A percentile compares a stretch with the other conserved stretches of the same genome.
Conservation (phyloP, 2,329 filamentous ascomycete genomes). For the Aspergillus intermedius region DNA sequence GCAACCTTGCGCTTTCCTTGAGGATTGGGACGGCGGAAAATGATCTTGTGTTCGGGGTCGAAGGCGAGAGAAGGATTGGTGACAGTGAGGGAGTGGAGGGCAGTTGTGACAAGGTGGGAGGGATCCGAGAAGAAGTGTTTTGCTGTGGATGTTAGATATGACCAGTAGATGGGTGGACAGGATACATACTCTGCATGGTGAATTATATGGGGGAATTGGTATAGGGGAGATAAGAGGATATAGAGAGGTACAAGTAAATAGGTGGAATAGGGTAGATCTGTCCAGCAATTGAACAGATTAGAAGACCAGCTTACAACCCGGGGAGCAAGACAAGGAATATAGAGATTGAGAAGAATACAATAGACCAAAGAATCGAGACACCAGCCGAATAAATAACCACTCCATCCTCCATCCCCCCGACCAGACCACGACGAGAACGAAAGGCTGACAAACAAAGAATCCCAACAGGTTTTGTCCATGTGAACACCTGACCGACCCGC, state of each 20-base stretch:
- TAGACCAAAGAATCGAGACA: neutral
- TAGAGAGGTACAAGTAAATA: neutral
- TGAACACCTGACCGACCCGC: neutral
- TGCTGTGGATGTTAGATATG: slow-evolving; percentile 19
- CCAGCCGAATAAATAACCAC: neutral
- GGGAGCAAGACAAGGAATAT: neutral
- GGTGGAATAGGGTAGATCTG: neutral
- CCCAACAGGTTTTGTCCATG: slow-evolving; percentile 1
- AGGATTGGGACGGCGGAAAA: slow-evolving; percentile 63
- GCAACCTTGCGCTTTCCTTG: slow-evolving; percentile 59
- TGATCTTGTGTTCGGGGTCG: slow-evolving; percentile 72
- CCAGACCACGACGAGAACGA: neutral
- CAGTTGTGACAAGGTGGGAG: slow-evolving; percentile 66
- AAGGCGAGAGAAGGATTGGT: slow-evolving; percentile 79
- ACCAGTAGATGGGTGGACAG: slow-evolving; percentile 2
- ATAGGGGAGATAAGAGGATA: neutral
- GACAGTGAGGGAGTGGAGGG: slow-evolving; percentile 68
- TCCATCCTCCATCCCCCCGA: neutral
- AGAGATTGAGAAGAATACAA: neutral
- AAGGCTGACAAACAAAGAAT: neutral
- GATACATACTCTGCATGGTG: slow-evolving; percentile 33
- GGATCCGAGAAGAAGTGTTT: slow-evolving; percentile 92
- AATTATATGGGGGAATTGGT: neutral
- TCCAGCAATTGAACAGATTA: neutral
- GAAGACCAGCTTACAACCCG: neutral